Conservation (phyloP, 129 eudicot species). For the Flaveria robusta region DNA sequence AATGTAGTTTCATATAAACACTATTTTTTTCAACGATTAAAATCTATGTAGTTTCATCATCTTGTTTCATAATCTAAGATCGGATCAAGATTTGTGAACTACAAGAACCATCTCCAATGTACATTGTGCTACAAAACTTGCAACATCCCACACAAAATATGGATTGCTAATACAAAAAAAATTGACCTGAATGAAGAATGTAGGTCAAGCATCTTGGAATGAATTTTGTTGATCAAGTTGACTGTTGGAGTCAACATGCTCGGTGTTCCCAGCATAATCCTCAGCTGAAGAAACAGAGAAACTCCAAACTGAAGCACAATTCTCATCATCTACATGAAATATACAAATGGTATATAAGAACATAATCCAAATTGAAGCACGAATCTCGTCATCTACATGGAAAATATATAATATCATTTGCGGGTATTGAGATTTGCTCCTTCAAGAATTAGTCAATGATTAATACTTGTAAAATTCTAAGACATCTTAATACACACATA, state of each 20-base stretch:
- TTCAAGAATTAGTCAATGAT: not conserved
- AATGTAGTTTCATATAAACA: no score
- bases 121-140: constrained; percentile 6
- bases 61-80: no score
- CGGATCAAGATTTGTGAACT: not conserved
- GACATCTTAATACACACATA: no score
- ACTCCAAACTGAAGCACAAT: constrained; percentile 89
- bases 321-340: constrained; percentile 62
- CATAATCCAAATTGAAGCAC: constrained; percentile 78
- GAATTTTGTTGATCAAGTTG: constrained; percentile 29
- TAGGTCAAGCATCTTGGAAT: constrained; percentile 15
- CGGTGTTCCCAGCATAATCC: constrained; percentile 42
- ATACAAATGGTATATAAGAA: not conserved
- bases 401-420: not conserved
- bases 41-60: no score
- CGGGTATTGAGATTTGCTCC: not conserved
- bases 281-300: constrained; percentile 50
- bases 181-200: constrained; percentile 18
- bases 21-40: no score
- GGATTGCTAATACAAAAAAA: not conserved
- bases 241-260: constrained; percentile 33
- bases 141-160: not conserved
- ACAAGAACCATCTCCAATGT: not conserved
- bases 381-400: constrained; percentile 73
- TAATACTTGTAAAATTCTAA: no score